A percentile compares a stretch with the other conserved stretches of the same genome.
Conservation (phyloP, 2,329 filamentous ascomycete species). For the Scolecobasidium constrictum region DNA sequence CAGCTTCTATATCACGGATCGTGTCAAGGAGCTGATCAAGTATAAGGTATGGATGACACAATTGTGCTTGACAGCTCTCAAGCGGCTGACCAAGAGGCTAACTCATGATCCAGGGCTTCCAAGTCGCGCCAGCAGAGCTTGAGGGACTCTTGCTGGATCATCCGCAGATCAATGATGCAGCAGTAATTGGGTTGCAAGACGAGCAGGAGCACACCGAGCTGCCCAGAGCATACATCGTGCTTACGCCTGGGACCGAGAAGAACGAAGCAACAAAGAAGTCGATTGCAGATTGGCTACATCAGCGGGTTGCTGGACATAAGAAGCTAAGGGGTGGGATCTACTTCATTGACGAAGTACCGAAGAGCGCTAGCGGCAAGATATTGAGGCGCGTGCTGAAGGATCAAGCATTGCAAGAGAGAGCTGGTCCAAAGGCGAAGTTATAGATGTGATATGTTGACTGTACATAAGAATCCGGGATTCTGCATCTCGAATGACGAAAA, state of each 20-base stretch:
- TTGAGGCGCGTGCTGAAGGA: conserved; percentile 11
- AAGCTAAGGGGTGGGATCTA: conserved; percentile 11
- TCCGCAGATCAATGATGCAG: conserved; percentile 46
- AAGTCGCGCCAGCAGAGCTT: conserved; percentile 58
- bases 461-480: no score
- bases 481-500: no score
- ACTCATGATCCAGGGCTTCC: conserved; percentile 59
- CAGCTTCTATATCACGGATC: conserved; percentile 85
- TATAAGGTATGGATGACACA: conserved; percentile 32
- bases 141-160: conserved; percentile 45
- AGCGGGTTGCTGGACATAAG: conserved; percentile 10
- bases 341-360: conserved; percentile 12
- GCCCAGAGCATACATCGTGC: conserved; percentile 53
- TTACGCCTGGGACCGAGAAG: neutral
- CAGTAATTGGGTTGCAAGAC: conserved; percentile 53
- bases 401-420: conserved; percentile 16
- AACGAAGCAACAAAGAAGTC: conserved; percentile 5
- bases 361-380: conserved; percentile 11
- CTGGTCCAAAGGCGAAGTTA: conserved; percentile 8
- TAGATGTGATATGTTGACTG: no score
- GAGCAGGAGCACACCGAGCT: conserved; percentile 54
- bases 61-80: conserved; percentile 33
- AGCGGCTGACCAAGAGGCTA: no score
- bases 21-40: conserved; percentile 61
- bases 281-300: conserved; percentile 8